Evolutionary conservation across 2,329 filamentous ascomycete species (phyloP), one percentile per base, ranked within the genome.

Genomic region (Chaetomiaceae sp.): DNA sequence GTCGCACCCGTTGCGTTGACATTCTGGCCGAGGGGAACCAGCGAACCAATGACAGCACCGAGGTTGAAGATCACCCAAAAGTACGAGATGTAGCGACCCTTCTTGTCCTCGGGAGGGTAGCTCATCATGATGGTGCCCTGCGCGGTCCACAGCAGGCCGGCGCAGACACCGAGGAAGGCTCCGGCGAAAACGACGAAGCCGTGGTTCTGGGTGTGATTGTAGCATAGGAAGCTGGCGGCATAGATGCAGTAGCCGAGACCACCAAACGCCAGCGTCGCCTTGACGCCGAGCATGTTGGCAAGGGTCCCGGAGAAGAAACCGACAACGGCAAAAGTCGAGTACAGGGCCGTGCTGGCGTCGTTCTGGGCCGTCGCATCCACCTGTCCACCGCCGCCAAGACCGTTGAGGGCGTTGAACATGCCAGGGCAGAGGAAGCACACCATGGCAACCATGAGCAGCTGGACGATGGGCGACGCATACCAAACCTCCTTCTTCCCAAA

Each of bases 31-130:
- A 90, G 79, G n/a, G 86, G 85, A 56, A 90, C 87, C 63, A 85
- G 71, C 64, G 85, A 84, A 57, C 91, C 91, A 68, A 96, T 89
- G 56, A 96, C 90, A 63, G 85, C 90, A 62, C 91, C 91, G 54
- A 91, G 71, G 71, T 96, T 96, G 78, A 96, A 96, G 65, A 96
- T 95, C 68, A 90, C 84, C 91, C 91, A 96, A 73, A 96, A 96
- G 74, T 84, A 85, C 56, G 87, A 87, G 68, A 96, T 95, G 69
- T 90, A 96, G 55, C 85, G 84, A 40, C 91, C 91, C 76, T 96
- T 96, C 59, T 82, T 81, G 30, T 81, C 70, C 71, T 96, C 91
- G 18, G 80, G 76, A 1, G 90, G 90, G 68, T 96, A 96, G 36
- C 87, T 84, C 82, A 95, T 92, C 86, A 92, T 91, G 65, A 92